Conservation (phyloP, 139 green algal species). For the Volvox reticuliferus region DNA sequence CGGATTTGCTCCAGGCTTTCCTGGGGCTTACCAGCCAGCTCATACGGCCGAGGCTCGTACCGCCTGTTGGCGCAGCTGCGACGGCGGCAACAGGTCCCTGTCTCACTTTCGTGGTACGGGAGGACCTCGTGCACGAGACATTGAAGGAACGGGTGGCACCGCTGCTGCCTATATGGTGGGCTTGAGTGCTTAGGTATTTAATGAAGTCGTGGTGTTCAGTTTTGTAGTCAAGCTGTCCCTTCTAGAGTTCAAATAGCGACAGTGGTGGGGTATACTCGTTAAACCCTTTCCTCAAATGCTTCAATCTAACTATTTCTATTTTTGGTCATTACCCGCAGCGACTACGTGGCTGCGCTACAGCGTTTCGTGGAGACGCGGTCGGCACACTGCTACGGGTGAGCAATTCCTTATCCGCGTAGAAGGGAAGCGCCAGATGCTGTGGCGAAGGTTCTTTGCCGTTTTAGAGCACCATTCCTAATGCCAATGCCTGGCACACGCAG, state of each 20-base stretch:
- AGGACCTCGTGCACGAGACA: constrained; percentile 67
- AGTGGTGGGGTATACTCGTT: too few species aligned
- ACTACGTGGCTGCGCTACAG: constrained; percentile 78
- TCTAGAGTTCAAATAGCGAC: too few species aligned
- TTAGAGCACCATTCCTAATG: too few species aligned
- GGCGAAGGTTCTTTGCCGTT: too few species aligned
- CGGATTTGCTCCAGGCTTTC: constrained; percentile 90
- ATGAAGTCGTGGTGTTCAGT: too few species aligned
- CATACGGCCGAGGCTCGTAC: constrained; percentile 59
- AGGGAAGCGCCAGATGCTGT: too few species aligned
- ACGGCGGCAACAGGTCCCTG: constrained; percentile 9
- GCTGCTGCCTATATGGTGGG: constrained; percentile 88
- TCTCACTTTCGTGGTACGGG: constrained; percentile 66
- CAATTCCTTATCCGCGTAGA: background rate
- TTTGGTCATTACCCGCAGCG: constrained; percentile 55
- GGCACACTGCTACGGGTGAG: constrained; percentile 49
- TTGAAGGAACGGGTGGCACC: constrained; percentile 75
- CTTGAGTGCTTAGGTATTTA: too few species aligned
- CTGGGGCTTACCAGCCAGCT: constrained; percentile 78
- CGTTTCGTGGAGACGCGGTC: constrained; percentile 89
- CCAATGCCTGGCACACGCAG: background rate
- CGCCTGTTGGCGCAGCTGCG: background rate
- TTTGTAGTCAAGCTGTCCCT: too few species aligned
- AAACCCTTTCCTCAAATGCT: too few species aligned
- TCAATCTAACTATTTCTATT: too few species aligned